Percentiles rank a stretch among this genome's conserved stretches.
Evolutionary conservation across 2,329 filamentous ascomycete genomes (phyloP).

Genomic region (Cladosporium velox): DNA sequence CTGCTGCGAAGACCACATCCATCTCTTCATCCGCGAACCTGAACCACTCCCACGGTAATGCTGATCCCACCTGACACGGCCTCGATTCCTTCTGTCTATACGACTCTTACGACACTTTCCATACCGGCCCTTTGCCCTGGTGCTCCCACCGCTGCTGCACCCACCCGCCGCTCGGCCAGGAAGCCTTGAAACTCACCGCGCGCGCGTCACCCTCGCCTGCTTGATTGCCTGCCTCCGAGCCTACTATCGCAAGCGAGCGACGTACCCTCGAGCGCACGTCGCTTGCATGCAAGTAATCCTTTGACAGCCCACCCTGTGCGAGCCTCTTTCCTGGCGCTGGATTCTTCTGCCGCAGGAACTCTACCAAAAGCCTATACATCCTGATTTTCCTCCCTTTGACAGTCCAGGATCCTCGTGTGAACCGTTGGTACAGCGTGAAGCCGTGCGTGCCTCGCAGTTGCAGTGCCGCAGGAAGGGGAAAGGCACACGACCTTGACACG

Average conservation of each 20-base stretch:
- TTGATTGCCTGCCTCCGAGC: not conserved
- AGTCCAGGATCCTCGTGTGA: constrained; percentile 7
- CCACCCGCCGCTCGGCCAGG: not conserved
- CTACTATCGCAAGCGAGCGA: not conserved
- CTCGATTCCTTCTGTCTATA: not conserved
- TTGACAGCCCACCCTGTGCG: constrained; percentile 21
- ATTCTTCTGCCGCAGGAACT: constrained; percentile 6
- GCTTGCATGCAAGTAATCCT: constrained; percentile 22
- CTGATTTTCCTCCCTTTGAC: not conserved
- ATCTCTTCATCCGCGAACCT: not conserved
- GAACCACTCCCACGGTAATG: constrained; percentile 10
- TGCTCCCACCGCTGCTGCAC: constrained; percentile 3
- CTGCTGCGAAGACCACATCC: not conserved
- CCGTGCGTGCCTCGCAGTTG: constrained; percentile 5
- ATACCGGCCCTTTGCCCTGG: constrained; percentile 7
- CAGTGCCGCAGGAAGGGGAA: constrained; percentile 8
- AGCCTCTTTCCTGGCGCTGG: constrained; percentile 11
- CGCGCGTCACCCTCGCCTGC: constrained; percentile 1
- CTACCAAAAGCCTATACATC: constrained; percentile 7
- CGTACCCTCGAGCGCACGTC: constrained; percentile 12
- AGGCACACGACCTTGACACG: constrained; percentile 7
- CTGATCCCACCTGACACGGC: constrained; percentile 15
- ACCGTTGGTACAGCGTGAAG: constrained; percentile 17
- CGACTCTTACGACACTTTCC: not conserved
- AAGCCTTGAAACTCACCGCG: constrained; percentile 9